A percentile compares a stretch with the other conserved stretches of the same genome.
These are phyloP conservation scores for Pontederia paniculata DNA, from an alignment of 176 grass and related monocot genomes.

Conservation along the genomic window DNA sequence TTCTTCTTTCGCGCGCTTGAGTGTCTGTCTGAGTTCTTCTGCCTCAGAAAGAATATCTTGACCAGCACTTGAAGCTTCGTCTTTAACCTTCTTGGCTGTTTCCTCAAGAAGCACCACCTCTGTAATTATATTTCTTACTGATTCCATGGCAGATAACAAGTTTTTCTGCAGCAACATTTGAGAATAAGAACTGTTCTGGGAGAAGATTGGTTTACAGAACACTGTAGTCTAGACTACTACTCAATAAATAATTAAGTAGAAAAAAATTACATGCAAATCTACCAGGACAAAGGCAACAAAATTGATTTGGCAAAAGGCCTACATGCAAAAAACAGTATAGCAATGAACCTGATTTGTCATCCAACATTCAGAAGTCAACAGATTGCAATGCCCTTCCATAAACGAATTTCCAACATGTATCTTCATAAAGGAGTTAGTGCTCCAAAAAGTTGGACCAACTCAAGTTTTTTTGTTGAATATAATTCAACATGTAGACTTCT, in stretches of 20 bases:
- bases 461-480: too few relatives aligned
- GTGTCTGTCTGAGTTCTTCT: conserved; percentile 41
- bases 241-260: background rate
- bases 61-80: conserved; percentile 39
- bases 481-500: too few relatives aligned
- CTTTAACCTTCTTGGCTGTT: conserved; percentile 32
- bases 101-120: conserved; percentile 43
- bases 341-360: background rate
- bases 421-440: background rate
- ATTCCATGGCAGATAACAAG: conserved; percentile 38
- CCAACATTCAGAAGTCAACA: background rate
- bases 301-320: too few relatives aligned
- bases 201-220: background rate
- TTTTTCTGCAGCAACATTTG: conserved; percentile 25
- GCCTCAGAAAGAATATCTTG: conserved; percentile 43
- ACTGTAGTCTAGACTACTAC: background rate
- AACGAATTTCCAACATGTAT: too few relatives aligned
- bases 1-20: conserved; percentile 30
- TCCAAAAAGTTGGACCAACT: too few relatives aligned
- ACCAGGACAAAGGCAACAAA: too few relatives aligned
- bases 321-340: background rate
- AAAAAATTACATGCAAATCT: background rate
- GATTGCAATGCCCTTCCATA: background rate
- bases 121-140: conserved; percentile 38
- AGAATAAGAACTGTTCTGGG: background rate